Conservation (phyloP, 139 green algal species). For the Nannochloris sp. region DNA sequence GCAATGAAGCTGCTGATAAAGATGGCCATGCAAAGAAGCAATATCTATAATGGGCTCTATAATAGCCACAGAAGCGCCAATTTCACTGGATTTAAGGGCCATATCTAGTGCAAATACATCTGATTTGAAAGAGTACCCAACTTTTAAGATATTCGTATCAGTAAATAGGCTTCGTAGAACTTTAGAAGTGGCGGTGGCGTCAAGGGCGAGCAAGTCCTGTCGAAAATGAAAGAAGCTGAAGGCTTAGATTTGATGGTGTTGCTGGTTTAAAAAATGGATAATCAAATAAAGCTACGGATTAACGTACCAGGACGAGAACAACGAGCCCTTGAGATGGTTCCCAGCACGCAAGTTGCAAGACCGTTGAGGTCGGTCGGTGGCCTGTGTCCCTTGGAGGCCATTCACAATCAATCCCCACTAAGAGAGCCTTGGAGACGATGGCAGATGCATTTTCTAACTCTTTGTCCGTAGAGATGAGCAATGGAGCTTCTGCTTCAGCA, state of each 20-base stretch:
- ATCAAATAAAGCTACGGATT: neutral
- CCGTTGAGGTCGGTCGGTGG: neutral
- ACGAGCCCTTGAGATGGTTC: neutral
- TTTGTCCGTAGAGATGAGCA: neutral
- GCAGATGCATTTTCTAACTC: neutral
- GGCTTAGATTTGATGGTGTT: neutral
- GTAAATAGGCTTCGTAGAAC: too few relatives aligned
- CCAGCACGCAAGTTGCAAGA: neutral
- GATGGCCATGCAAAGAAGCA: slow-evolving; percentile 19
- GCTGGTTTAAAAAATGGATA: neutral
- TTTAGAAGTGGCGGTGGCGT: too few relatives aligned
- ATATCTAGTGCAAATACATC: slow-evolving; percentile 27
- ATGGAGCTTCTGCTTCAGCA: neutral
- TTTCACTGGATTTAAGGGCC: slow-evolving; percentile 17
- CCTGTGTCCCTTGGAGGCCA: neutral
- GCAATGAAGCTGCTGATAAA: slow-evolving; percentile 3
- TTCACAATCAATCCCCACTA: neutral
- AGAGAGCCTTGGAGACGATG: neutral
- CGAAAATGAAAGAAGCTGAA: neutral
- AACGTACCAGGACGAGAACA: neutral
- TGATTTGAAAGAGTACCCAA: slow-evolving; percentile 26
- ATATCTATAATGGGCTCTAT: slow-evolving; percentile 30
- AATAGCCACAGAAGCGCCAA: slow-evolving; percentile 23
- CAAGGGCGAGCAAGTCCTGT: neutral
- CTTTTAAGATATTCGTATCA: slow-evolving; percentile 12